A percentile compares a stretch with the other conserved stretches of the same genome.
Evolutionary conservation across 257 asterid genomes (phyloP).

Genomic region (Solanum appendiculatum): DNA sequence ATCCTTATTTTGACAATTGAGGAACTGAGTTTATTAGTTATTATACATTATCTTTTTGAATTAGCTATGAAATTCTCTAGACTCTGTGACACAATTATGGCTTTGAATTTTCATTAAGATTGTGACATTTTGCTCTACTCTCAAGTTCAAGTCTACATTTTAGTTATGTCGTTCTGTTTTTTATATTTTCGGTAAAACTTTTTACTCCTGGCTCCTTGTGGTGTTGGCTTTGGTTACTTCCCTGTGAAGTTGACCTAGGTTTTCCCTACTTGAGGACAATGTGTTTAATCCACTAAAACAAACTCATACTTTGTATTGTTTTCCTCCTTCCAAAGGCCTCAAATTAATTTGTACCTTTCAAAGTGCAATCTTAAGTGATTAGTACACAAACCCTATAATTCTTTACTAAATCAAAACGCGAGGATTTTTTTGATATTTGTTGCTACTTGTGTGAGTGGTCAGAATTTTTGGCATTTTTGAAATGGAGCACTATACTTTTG

Average conservation of each 20-base stretch:
- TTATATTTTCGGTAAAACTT: neutral
- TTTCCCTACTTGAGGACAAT: neutral
- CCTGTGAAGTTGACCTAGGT: neutral
- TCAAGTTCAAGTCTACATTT: neutral
- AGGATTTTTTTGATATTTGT: neutral
- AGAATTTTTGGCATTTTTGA: neutral
- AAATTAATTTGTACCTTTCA: neutral
- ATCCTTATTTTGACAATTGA: neutral
- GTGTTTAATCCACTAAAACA: neutral
- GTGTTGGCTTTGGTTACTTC: neutral
- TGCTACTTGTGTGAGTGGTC: neutral
- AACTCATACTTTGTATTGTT: neutral
- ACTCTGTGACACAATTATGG: neutral
- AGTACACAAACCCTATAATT: too few relatives aligned
- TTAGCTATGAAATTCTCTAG: constrained; percentile 12
- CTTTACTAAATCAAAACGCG: neutral
- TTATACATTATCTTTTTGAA: constrained; percentile 4
- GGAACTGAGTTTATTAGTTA: constrained; percentile 5
- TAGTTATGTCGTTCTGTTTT: neutral
- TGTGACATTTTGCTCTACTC: neutral
- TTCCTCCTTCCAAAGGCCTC: neutral
- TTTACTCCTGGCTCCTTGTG: neutral
- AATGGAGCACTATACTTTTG: neutral
- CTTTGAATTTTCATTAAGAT: neutral
- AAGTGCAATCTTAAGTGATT: neutral